A percentile compares a stretch with the other conserved stretches of the same genome.
Evolutionary conservation across 495 filamentous ascomycete genomes (phyloP).

Genomic region (Xylaria grammica): DNA sequence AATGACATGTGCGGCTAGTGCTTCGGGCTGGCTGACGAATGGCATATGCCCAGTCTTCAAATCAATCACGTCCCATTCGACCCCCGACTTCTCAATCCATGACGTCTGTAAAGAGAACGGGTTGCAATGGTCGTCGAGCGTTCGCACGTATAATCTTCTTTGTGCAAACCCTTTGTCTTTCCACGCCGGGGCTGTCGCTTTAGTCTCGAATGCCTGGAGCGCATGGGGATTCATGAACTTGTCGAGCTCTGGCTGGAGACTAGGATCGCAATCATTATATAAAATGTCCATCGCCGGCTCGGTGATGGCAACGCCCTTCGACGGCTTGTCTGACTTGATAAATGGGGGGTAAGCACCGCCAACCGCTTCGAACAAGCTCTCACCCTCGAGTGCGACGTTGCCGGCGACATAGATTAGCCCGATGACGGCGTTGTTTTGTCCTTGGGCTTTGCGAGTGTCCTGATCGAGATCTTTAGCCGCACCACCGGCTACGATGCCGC

Average conservation of each 20-base stretch:
- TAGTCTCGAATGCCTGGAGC: background rate
- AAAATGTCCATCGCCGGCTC: conserved; percentile 10
- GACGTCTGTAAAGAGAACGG: background rate
- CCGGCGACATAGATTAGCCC: conserved; percentile 14
- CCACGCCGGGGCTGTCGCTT: conserved; percentile 10
- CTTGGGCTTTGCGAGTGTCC: background rate
- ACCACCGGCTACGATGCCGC: conserved; percentile 1
- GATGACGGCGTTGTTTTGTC: background rate
- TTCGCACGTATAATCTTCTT: background rate
- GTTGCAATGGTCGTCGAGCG: background rate
- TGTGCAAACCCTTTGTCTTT: background rate
- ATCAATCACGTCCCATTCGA: conserved; percentile 9
- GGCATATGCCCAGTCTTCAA: conserved; percentile 12
- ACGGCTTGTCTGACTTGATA: conserved; percentile 13
- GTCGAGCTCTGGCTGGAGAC: background rate
- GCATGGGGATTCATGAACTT: conserved; percentile 12
- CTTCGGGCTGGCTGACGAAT: conserved; percentile 11
- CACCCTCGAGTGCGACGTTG: conserved; percentile 6
- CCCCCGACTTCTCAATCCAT: conserved; percentile 12
- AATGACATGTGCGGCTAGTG: background rate
- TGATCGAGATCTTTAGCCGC: conserved; percentile 9
- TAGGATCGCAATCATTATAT: conserved; percentile 8
- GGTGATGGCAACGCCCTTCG: conserved; percentile 3
- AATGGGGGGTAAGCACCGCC: conserved; percentile 9
- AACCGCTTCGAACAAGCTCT: background rate